These are phyloP conservation scores for Narthecium ossifragum DNA, from an alignment of 106 monocot genomes.

Conservation along the genomic window DNA sequence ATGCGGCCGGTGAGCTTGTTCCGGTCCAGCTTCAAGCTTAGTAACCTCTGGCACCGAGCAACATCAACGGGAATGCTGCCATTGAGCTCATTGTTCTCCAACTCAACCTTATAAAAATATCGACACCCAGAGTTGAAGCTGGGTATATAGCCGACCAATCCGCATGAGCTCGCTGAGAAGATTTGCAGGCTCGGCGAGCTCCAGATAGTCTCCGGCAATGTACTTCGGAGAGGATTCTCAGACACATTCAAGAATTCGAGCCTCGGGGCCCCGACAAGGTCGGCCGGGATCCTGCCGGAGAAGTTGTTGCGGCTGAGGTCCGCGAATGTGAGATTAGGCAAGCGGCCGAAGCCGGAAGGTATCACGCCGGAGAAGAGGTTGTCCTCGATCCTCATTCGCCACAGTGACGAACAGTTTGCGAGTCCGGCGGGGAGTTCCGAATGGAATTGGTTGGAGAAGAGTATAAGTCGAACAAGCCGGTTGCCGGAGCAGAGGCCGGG, in stretches of 20 bases:
- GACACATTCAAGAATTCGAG: conserved; percentile 75
- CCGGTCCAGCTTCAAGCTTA: conserved; percentile 44
- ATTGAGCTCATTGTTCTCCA: conserved; percentile 43
- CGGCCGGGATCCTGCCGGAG: conserved; percentile 52
- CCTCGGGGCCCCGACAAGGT: conserved; percentile 35
- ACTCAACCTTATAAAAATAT: conserved; percentile 67
- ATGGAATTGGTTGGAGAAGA: conserved; percentile 79
- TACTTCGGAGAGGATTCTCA: conserved; percentile 37
- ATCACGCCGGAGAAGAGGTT: conserved; percentile 64
- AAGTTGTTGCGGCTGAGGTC: conserved; percentile 79
- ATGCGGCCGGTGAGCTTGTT: conserved; percentile 62
- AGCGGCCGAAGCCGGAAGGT: conserved; percentile 62
- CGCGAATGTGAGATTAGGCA: conserved; percentile 75
- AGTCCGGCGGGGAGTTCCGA: conserved; percentile 49
- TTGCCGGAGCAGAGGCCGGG: conserved; percentile 54
- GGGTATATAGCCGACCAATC: conserved; percentile 50
- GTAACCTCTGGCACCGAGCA: conserved; percentile 45
- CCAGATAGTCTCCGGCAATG: conserved; percentile 52
- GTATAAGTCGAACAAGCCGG: conserved; percentile 70
- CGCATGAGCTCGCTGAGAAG: conserved; percentile 58
- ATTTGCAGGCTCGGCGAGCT: conserved; percentile 45
- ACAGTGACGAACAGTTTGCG: conserved; percentile 58
- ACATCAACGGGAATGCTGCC: conserved; percentile 70
- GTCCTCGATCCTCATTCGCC: conserved; percentile 62
- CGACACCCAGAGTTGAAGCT: conserved; percentile 50